phyloP scores from a whole-genome alignment of 2,329 filamentous ascomycete genomes.

The Pestalotiopsis sp. region DNA sequence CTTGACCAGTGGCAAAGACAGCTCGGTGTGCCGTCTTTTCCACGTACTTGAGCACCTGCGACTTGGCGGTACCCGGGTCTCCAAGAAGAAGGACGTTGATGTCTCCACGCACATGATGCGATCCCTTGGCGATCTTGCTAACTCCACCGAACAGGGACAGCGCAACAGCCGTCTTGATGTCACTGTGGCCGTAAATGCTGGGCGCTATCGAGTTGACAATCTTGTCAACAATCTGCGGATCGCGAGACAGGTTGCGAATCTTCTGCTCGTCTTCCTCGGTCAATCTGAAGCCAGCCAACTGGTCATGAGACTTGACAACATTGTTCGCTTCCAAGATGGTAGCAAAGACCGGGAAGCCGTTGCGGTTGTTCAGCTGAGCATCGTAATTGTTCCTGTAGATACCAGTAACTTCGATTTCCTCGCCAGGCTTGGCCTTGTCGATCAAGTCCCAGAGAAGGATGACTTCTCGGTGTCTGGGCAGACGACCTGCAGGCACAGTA shows the following conservation, averaged over 20 bases:
- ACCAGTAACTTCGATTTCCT: constrained; percentile 96
- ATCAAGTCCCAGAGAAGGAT: constrained; percentile 97
- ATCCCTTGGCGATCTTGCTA: constrained; percentile 85
- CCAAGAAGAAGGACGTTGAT: constrained; percentile 97
- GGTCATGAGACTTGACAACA: constrained; percentile 94
- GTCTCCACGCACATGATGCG: constrained; percentile 90
- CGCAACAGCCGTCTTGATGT: constrained; percentile 96
- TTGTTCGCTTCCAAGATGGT: constrained; percentile 98
- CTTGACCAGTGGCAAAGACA: constrained; percentile 96
- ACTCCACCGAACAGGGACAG: constrained; percentile 95
- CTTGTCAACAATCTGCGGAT: constrained; percentile 91
- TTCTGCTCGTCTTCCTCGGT: constrained; percentile 93
- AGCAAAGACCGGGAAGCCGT: constrained; percentile 97
- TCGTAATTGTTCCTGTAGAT: constrained; percentile 99
- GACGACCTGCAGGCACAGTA: constrained; percentile 91
- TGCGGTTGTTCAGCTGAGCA: constrained; percentile 96
- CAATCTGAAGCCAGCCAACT: constrained; percentile 92
- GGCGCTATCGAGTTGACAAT: constrained; percentile 92
- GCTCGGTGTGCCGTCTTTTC: constrained; percentile 97
- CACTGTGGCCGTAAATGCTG: constrained; percentile 94
- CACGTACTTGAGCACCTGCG: constrained; percentile 94
- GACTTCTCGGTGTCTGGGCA: constrained; percentile 91
- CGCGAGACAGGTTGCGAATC: constrained; percentile 84
- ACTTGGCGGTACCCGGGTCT: constrained; percentile 97
- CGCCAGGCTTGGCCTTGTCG: constrained; percentile 93